Percentiles rank a stretch among this genome's conserved stretches.
These are phyloP conservation scores for Clitocybe nebularis DNA, from an alignment of 1,284 basidiomycete species.

Conservation along the genomic window DNA sequence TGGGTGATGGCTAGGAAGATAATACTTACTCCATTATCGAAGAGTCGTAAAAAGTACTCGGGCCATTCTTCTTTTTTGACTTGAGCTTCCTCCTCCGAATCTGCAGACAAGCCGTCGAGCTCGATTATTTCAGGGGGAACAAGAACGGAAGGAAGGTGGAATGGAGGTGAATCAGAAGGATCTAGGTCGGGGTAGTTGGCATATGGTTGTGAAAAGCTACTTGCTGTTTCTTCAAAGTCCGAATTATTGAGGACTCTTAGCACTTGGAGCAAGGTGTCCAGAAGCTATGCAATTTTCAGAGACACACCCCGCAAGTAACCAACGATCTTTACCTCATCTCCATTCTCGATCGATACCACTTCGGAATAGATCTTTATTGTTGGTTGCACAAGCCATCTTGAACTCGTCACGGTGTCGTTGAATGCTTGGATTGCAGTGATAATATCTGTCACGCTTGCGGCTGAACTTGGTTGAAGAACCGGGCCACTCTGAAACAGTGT, in stretches of 20 bases:
- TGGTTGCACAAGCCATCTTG: conserved; percentile 64
- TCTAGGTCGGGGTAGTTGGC: conserved; percentile 44
- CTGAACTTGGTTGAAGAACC: conserved; percentile 47
- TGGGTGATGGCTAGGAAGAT: not conserved
- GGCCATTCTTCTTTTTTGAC: conserved; percentile 80
- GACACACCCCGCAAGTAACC: conserved; percentile 1
- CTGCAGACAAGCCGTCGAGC: conserved; percentile 62
- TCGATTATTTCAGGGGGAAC: conserved; percentile 88
- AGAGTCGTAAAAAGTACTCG: conserved; percentile 68
- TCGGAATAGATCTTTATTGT: conserved; percentile 45
- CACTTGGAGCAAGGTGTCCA: conserved; percentile 57
- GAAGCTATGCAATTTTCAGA: conserved; percentile 38
- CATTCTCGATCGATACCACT: conserved; percentile 38
- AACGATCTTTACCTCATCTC: conserved; percentile 50
- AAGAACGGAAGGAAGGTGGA: conserved; percentile 72
- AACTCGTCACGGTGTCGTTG: conserved; percentile 52
- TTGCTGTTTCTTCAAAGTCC: conserved; percentile 52
- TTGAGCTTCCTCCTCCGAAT: conserved; percentile 59
- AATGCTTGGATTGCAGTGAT: conserved; percentile 64
- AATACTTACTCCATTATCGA: conserved; percentile 69
- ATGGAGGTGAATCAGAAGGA: conserved; percentile 43
- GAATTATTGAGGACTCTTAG: conserved; percentile 51
- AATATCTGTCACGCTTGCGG: conserved; percentile 54
- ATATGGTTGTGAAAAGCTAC: conserved; percentile 69
- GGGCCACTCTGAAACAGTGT: conserved; percentile 48